Conservation (phyloP, 305 asterid species). For the Ilex paraguariensis region DNA sequence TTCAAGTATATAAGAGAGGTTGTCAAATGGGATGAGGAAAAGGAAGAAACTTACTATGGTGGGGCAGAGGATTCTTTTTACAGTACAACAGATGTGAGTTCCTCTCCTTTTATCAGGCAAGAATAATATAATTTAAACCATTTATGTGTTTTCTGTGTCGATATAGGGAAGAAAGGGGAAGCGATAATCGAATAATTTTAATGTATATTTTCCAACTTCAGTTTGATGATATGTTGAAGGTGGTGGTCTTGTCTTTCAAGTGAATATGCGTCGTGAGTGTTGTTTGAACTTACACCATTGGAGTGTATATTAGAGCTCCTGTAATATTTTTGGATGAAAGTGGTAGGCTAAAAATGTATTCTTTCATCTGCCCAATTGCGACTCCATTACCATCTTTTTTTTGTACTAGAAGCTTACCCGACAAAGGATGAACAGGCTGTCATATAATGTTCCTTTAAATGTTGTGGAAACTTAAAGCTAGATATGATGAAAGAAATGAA, state of each 20-base stretch:
- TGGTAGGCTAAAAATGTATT: not conserved
- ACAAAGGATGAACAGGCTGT: too few relatives aligned
- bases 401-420: too few relatives aligned
- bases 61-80: constrained; percentile 81
- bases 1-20: constrained; percentile 81
- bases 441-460: too few relatives aligned
- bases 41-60: constrained; percentile 50
- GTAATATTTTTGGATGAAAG: not conserved
- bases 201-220: not conserved
- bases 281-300: not conserved
- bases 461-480: too few relatives aligned
- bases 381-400: too few relatives aligned
- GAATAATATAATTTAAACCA: constrained; percentile 19
- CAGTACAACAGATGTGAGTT: constrained; percentile 79
- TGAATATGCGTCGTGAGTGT: not conserved
- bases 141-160: constrained; percentile 21
- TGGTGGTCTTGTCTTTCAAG: constrained; percentile 1
- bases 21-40: constrained; percentile 95
- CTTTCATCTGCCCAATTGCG: too few relatives aligned
- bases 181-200: constrained; percentile 7
- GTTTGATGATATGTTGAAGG: not conserved
- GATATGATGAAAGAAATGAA: too few relatives aligned
- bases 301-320: constrained; percentile 13
- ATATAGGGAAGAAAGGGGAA: constrained; percentile 25
- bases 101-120: constrained; percentile 43